These are phyloP conservation scores for Setaria italica DNA, from an alignment of 202 grass and related monocot genomes.

Conservation along the genomic window DNA sequence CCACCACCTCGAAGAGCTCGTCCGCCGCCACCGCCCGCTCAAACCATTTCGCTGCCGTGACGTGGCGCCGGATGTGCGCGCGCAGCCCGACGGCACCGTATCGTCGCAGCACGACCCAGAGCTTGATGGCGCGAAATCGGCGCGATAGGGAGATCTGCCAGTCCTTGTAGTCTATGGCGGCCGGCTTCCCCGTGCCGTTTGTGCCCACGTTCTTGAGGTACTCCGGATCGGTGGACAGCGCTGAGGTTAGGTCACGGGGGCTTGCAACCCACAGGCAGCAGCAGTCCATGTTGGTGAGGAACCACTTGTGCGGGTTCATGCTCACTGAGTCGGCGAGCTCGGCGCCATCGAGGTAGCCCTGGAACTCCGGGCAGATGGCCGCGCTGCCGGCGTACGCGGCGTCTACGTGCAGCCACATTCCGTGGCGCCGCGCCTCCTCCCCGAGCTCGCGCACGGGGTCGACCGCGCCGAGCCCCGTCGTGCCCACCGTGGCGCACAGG, in stretches of 20 bases:
- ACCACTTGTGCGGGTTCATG: slow-evolving; percentile 70
- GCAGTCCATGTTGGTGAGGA: slow-evolving; percentile 62
- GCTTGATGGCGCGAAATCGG: slow-evolving; percentile 60
- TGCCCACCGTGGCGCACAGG: slow-evolving; percentile 55
- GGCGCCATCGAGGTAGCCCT: slow-evolving; percentile 43
- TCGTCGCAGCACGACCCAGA: slow-evolving; percentile 57
- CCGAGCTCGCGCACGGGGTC: slow-evolving; percentile 44
- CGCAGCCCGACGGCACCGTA: slow-evolving; percentile 43
- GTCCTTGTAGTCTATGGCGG: slow-evolving; percentile 58
- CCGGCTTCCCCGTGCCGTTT: background rate
- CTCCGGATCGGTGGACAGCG: slow-evolving; percentile 5
- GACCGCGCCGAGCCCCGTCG: slow-evolving; percentile 36
- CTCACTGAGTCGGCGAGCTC: slow-evolving; percentile 64
- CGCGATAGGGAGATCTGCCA: slow-evolving; percentile 60
- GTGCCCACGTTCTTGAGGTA: background rate
- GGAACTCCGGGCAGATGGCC: slow-evolving; percentile 46
- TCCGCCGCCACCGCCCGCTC: slow-evolving; percentile 30
- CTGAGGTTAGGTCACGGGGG: background rate
- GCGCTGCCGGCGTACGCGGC: slow-evolving; percentile 50
- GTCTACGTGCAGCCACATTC: slow-evolving; percentile 59
- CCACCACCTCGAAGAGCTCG: slow-evolving; percentile 50
- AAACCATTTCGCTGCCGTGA: slow-evolving; percentile 48
- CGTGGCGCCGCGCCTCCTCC: slow-evolving; percentile 33
- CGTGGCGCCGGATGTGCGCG: slow-evolving; percentile 22
- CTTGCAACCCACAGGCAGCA: slow-evolving; percentile 55